Evolutionary conservation across 441 rosid species (phyloP).

Genomic region (Brassica balearica): DNA sequence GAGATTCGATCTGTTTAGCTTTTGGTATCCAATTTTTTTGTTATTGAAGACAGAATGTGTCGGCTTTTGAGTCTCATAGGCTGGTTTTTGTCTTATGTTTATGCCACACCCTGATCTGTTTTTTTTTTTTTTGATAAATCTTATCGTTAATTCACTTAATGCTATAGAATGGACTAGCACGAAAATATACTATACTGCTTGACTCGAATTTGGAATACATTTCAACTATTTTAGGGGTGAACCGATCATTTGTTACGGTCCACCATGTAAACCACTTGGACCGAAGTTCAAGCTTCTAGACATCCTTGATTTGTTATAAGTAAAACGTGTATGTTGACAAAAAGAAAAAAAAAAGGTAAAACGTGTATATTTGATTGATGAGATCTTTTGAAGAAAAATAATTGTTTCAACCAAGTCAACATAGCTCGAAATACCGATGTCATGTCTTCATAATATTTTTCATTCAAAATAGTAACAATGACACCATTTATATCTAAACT

Average conservation of each 20-base stretch:
- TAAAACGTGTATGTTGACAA: too few species aligned
- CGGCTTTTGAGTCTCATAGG: conserved; percentile 20
- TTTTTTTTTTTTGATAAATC: too few species aligned
- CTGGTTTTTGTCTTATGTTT: conserved; percentile 35
- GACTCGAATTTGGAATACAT: too few species aligned
- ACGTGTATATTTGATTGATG: background rate
- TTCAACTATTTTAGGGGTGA: too few species aligned
- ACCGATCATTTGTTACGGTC: too few species aligned
- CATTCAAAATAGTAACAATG: background rate
- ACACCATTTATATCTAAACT: background rate
- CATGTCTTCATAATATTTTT: background rate
- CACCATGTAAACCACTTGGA: too few species aligned
- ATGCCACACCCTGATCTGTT: background rate
- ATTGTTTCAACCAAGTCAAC: background rate
- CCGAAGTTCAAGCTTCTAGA: too few species aligned
- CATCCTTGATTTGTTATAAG: background rate
- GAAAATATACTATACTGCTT: too few species aligned
- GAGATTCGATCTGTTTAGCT: conserved; percentile 34
- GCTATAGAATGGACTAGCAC: too few species aligned
- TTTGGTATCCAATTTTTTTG: conserved; percentile 34
- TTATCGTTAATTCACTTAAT: too few species aligned
- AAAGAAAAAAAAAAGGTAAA: conserved; percentile 1
- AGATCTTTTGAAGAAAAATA: background rate
- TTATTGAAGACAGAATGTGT: conserved; percentile 35
- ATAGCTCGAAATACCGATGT: background rate